Percentiles rank a stretch among this genome's conserved stretches.
These are phyloP conservation scores for Cystofilobasidium capitatum DNA, from an alignment of 768 basidiomycete genomes.

Conservation along the genomic window DNA sequence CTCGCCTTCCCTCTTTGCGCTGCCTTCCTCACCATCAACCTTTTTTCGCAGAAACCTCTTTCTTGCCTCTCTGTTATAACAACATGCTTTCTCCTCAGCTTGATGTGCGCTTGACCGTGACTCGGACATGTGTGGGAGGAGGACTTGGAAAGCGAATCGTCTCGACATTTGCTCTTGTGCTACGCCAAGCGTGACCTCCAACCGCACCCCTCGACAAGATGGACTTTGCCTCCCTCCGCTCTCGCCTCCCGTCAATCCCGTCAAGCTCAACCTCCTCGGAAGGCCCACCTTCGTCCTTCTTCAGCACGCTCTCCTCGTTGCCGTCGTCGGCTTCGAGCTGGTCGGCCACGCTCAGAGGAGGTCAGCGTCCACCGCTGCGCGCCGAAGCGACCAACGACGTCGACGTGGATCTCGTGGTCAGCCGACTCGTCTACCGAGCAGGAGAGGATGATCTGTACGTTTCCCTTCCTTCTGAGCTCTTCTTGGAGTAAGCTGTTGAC, in stretches of 20 bases:
- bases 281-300: not conserved
- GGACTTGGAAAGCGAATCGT: too few relatives aligned
- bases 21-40: too few relatives aligned
- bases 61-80: too few relatives aligned
- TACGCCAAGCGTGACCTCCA: too few relatives aligned
- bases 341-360: not conserved
- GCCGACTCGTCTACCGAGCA: conserved; percentile 71
- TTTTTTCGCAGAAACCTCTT: too few relatives aligned
- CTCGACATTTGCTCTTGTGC: too few relatives aligned
- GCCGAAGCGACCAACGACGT: conserved; percentile 35
- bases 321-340: not conserved
- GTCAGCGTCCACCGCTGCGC: not conserved
- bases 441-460: conserved; percentile 82
- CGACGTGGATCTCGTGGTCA: conserved; percentile 52
- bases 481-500: not conserved
- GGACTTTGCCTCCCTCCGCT: not conserved
- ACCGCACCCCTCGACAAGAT: not conserved
- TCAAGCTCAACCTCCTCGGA: too few relatives aligned
- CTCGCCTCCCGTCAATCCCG: too few relatives aligned
- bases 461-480: not conserved
- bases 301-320: not conserved
- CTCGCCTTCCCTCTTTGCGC: too few relatives aligned
- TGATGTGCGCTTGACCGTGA: too few relatives aligned
- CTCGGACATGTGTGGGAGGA: too few relatives aligned
- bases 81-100: too few relatives aligned